Percentiles rank a stretch among this genome's conserved stretches.
Conservation (phyloP, 352 stramenopile species). For the Phytophthora nicotianae region DNA sequence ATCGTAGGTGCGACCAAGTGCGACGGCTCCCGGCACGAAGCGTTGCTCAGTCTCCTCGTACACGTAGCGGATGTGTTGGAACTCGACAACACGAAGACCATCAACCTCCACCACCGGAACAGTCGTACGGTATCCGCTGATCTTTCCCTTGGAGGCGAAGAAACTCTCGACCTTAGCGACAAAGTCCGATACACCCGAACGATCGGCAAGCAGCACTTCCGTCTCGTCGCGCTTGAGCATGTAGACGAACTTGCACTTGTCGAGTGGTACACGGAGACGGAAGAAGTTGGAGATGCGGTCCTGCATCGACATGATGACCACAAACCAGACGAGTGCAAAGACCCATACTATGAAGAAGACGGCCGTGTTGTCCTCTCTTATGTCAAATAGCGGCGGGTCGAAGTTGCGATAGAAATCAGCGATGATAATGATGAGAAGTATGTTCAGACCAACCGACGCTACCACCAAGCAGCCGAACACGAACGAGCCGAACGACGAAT, state of each 20-base stretch:
- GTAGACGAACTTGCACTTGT: slow-evolving; percentile 42
- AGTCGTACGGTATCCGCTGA: slow-evolving; percentile 20
- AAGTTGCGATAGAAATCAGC: slow-evolving; percentile 57
- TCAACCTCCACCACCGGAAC: slow-evolving; percentile 19
- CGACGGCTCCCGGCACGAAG: slow-evolving; percentile 32
- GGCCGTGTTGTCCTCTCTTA: slow-evolving; percentile 21
- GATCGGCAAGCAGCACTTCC: slow-evolving; percentile 39
- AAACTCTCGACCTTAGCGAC: slow-evolving; percentile 31
- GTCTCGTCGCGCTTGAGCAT: slow-evolving; percentile 36
- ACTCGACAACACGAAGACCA: slow-evolving; percentile 38
- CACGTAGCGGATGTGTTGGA: slow-evolving; percentile 53
- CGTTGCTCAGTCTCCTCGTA: slow-evolving; percentile 30
- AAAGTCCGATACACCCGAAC: slow-evolving; percentile 26
- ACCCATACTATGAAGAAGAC: slow-evolving; percentile 41
- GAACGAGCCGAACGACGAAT: slow-evolving; percentile 14
- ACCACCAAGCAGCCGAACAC: slow-evolving; percentile 52
- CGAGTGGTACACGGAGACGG: slow-evolving; percentile 19
- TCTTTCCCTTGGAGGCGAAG: slow-evolving; percentile 30
- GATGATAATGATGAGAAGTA: slow-evolving; percentile 53
- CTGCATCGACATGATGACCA: slow-evolving; percentile 22
- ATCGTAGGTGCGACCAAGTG: slow-evolving; percentile 28
- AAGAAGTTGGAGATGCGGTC: slow-evolving; percentile 42
- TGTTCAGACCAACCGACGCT: slow-evolving; percentile 46
- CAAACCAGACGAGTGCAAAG: slow-evolving; percentile 29
- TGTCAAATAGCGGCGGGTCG: slow-evolving; percentile 32